phyloP scores from a whole-genome alignment of 495 filamentous ascomycete species.

The Penicillium lividum region DNA sequence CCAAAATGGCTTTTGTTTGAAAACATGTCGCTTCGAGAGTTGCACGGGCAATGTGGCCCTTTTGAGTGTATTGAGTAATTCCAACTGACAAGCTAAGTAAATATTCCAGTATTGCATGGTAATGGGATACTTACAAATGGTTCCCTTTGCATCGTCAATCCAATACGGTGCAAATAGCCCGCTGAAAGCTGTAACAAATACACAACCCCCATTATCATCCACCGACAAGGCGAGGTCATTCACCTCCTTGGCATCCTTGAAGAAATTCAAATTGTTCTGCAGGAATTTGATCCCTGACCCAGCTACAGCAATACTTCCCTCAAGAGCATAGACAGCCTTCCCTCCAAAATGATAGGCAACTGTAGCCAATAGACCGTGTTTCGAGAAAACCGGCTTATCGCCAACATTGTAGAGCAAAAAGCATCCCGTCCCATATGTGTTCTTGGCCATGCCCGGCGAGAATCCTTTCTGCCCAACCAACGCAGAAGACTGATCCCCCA shows the following conservation, averaged over 20 bases:
- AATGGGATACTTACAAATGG: conserved; percentile 61
- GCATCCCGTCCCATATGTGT: conserved; percentile 95
- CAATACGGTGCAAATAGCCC: conserved; percentile 96
- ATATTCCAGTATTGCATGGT: background rate
- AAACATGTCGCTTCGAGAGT: conserved; percentile 94
- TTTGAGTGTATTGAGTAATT: conserved; percentile 87
- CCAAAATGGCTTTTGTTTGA: conserved; percentile 91
- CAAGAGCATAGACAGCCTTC: conserved; percentile 83
- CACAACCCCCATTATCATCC: conserved; percentile 82
- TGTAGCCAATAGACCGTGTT: conserved; percentile 85
- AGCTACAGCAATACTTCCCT: conserved; percentile 92
- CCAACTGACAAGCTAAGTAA: conserved; percentile 55
- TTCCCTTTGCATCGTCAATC: conserved; percentile 95
- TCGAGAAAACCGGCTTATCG: conserved; percentile 83
- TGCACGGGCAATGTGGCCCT: conserved; percentile 89
- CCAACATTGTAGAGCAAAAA: conserved; percentile 96
- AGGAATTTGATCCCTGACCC: conserved; percentile 89
- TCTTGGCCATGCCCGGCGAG: conserved; percentile 85
- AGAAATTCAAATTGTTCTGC: conserved; percentile 82
- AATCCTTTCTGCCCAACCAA: conserved; percentile 93
- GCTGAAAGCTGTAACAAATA: conserved; percentile 96
- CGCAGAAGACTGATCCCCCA: conserved; percentile 93
- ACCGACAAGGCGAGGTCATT: conserved; percentile 79
- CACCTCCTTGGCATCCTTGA: conserved; percentile 71
- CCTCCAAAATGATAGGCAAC: conserved; percentile 76